Evolutionary conservation across 2,329 filamentous ascomycete genomes (phyloP).

Genomic region (Talaromyces sp.): DNA sequence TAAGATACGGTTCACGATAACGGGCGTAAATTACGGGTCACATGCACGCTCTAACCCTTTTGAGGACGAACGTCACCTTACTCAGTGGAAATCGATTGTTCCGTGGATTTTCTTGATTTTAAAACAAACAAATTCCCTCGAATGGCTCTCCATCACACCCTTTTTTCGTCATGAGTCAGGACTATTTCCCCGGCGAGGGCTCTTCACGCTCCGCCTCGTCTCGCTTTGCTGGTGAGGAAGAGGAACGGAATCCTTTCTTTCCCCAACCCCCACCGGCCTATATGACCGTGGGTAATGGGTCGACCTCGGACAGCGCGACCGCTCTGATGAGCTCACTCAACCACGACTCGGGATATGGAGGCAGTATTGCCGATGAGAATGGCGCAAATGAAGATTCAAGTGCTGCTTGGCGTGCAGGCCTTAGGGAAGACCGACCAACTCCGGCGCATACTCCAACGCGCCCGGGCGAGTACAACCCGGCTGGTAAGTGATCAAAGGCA

Average conservation of each 20-base stretch:
- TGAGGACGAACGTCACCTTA: constrained; percentile 22
- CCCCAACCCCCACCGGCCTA: constrained; percentile 62
- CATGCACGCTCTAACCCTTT: constrained; percentile 29
- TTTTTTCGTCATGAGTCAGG: constrained; percentile 44
- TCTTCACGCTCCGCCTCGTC: constrained; percentile 43
- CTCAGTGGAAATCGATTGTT: constrained; percentile 23
- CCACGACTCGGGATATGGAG: constrained; percentile 88
- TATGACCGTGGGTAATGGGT: constrained; percentile 85
- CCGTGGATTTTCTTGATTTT: background rate
- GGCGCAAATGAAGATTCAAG: constrained; percentile 46
- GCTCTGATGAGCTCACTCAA: constrained; percentile 81
- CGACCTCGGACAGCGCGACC: constrained; percentile 77
- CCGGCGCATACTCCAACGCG: constrained; percentile 57
- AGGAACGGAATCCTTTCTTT: constrained; percentile 30
- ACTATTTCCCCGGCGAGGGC: constrained; percentile 41
- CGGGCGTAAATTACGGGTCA: constrained; percentile 19
- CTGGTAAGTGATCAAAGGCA: constrained; percentile 33
- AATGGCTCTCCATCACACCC: constrained; percentile 18
- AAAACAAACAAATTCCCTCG: constrained; percentile 19
- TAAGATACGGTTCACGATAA: constrained; percentile 10
- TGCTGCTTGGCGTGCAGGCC: constrained; percentile 57
- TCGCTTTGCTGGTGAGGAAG: constrained; percentile 30
- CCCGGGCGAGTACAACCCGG: constrained; percentile 51
- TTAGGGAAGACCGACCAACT: constrained; percentile 61
- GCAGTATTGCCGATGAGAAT: constrained; percentile 71